Conservation (phyloP, 306 rosid genomes). For the Dicorynia guianensis region DNA sequence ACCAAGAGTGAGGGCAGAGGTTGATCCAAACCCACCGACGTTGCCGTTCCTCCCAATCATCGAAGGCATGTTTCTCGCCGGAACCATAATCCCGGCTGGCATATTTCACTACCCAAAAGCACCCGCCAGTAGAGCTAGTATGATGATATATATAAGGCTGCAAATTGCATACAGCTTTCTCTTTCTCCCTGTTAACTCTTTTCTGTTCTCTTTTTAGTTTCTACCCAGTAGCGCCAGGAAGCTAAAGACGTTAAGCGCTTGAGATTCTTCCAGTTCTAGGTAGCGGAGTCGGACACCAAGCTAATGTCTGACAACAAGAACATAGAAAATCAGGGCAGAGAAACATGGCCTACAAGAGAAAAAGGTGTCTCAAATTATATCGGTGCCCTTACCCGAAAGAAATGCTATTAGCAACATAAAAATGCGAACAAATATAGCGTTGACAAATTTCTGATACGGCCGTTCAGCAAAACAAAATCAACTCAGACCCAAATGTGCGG, state of each 20-base stretch:
- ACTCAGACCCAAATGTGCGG: constrained; percentile 20
- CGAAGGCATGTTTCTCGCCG: constrained; percentile 61
- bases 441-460: constrained; percentile 43
- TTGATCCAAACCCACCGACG: constrained; percentile 65
- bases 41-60: constrained; percentile 57
- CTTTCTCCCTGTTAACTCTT: neutral
- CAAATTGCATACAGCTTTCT: neutral
- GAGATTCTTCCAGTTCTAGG: constrained; percentile 22
- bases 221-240: neutral
- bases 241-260: neutral
- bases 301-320: constrained; percentile 25
- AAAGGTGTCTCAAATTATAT: neutral
- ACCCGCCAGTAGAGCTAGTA: neutral
- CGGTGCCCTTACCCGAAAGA: constrained; percentile 31
- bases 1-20: constrained; percentile 68
- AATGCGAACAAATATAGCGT: constrained; percentile 32
- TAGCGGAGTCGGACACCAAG: constrained; percentile 10
- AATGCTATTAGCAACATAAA: neutral
- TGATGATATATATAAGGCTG: neutral
- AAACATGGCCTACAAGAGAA: constrained; percentile 28
- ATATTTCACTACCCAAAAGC: constrained; percentile 44
- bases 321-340: constrained; percentile 2
- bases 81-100: constrained; percentile 64
- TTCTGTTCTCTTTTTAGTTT: neutral
- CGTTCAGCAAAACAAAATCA: constrained; percentile 41